These are phyloP conservation scores for Ceratocystis smalleyi DNA, from an alignment of 2,329 filamentous ascomycete species.

Conservation along the genomic window DNA sequence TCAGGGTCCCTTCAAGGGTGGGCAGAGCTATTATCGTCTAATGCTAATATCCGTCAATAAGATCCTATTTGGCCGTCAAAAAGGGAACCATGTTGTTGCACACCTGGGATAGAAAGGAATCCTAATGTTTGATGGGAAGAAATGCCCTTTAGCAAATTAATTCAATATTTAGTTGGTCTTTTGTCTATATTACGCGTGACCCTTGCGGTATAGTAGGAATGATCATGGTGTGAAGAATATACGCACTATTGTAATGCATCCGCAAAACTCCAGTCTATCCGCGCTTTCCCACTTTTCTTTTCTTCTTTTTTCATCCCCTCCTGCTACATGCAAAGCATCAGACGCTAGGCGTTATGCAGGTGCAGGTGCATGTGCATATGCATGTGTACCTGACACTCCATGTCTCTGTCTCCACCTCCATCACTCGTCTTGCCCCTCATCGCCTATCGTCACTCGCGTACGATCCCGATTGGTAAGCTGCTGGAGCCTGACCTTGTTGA, in stretches of 20 bases:
- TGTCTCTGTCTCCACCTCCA: not conserved
- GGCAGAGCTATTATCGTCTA: not conserved
- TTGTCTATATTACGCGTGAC: not conserved
- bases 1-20: not conserved
- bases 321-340: too few species aligned
- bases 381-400: not conserved
- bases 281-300: too few species aligned
- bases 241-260: not conserved
- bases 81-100: not conserved
- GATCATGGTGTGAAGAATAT: not conserved
- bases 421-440: constrained; percentile 45
- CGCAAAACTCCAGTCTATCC: not conserved
- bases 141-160: not conserved
- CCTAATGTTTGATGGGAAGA: not conserved
- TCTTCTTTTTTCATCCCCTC: too few species aligned
- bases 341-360: not conserved
- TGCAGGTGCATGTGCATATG: not conserved
- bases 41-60: constrained; percentile 3
- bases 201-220: not conserved
- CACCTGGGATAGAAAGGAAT: not conserved
- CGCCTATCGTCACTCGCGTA: constrained; percentile 76
- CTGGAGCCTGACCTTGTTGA: constrained; percentile 80
- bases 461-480: constrained; percentile 70
- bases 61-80: not conserved
- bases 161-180: not conserved